Evolutionary conservation across 257 asterid species (phyloP), one percentile per base, ranked within the genome.

Genomic region (Fraxinus quadrangulata): DNA sequence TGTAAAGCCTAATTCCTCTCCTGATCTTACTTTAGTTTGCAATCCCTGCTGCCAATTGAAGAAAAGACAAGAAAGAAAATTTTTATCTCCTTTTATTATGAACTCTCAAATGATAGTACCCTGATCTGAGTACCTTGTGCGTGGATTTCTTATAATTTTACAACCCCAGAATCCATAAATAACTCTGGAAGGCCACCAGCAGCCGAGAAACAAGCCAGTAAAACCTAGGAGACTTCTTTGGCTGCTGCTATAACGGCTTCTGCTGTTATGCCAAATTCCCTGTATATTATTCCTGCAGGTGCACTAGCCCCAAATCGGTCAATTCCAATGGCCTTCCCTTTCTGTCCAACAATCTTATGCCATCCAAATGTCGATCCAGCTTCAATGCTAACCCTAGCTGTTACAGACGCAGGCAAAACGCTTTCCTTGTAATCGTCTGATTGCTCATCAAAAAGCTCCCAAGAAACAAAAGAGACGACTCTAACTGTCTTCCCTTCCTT

Each of bases 321-420:
- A 23, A 69, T 34, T 14, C 73, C 73, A 69, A 69, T 69, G 21
- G 73, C 45, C 54, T 69, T 69, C 0, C 73, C 73, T 30, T 36
- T 69, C 12, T 5, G 11, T 69, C 73, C 73, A 16, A 69, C 49
- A 23, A 69, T 69, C 47, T 69, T 69, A 4, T 36, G 28, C 73
- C 73, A 69, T 30, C 73, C 73, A 34, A 69, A 69, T 69, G 73
- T 69, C n/a, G 73, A 31, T 69, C 73, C 73, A 14, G 73, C 73
- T 21, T 69, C 73, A 69, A 69, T 69, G 49, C 73, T 69, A 11
- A 69, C 73, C 51, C 73, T 69, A 69, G 73, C 73, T 16, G 73
- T 13, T 17, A 69, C 73, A 16, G 73, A 37, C 11, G 51, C 13
- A 2, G 73, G 73, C 47, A 69, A 40, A 12, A 69, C 73, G 19